Base-by-base conservation (phyloP, 768 basidiomycete genomes). In the Suillus subluteus region DNA sequence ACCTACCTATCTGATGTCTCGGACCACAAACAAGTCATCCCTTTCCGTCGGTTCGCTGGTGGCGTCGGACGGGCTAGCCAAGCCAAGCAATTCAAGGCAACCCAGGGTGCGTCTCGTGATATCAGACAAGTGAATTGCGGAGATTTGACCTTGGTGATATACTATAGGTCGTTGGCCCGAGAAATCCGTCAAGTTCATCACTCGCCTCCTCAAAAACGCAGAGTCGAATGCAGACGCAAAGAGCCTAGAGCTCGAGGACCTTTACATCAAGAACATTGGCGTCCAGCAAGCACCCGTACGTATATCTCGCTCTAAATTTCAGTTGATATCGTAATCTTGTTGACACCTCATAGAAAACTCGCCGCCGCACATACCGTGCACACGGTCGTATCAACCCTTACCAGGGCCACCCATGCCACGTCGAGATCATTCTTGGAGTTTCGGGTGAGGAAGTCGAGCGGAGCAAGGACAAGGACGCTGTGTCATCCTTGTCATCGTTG, bases 181-280 rank as follows among this genome's bases (percentile, higher is more conserved):
- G 85, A 99, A 99, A 84, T 98, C 95, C 62, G 89, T 98, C 81
- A 91, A 92, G 80, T 97, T 96, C 87, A 91, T 99, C 78, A 86
- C 91, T 69, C 90, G 94, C 72, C 88, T 99, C 63, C 81, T 99
- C 77, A 99, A 99, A 88, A 99, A 99, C 81, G 98, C 98, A 52
- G 97, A 99, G 81, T 91, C 98, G 72, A 99, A 99, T 80, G 98
- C 98, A 69, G 96, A 99, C 75, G 94, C 94, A 74, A 99, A 99
- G 86, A 94, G 89, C 81, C 84, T 99, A 70, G 93, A 95, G 65
- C 84, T 94, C 68, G 97, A 98, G 74, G 95, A 96, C 69, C 90
- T 99, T 65, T 72, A 81, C 78, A 96, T 99, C 88, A 96, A 92
- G 85, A 97, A 91, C 87, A 98, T 99, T 72, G 94, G 93, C 72